Evolutionary conservation across 2,329 filamentous ascomycete species (phyloP).

Genomic region (Colletotrichum tofieldiae): DNA sequence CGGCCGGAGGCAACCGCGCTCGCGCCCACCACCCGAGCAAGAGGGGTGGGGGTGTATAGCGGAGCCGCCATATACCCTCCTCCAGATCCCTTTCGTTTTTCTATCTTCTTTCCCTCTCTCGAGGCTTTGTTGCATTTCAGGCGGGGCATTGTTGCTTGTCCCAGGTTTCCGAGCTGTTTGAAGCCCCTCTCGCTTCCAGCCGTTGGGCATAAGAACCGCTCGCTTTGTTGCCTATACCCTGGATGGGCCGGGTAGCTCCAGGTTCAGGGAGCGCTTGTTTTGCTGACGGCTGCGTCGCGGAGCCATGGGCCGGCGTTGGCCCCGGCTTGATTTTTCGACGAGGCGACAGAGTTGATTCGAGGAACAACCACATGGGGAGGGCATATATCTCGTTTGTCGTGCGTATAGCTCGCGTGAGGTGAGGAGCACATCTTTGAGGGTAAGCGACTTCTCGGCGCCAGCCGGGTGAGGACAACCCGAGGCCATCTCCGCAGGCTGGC

Average conservation of each 20-base stretch:
- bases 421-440: neutral
- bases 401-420: neutral
- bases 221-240: neutral
- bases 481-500: neutral
- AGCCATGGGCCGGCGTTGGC: conserved; percentile 12
- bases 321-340: neutral
- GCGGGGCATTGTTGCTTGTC: conserved; percentile 10
- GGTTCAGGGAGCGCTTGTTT: neutral
- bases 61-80: conserved; percentile 40
- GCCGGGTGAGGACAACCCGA: neutral
- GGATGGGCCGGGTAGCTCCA: neutral
- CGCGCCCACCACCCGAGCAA: neutral
- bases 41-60: conserved; percentile 31
- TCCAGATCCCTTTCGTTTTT: neutral
- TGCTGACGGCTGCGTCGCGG: conserved; percentile 3
- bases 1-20: conserved; percentile 4
- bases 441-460: neutral
- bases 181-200: conserved; percentile 30
- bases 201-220: neutral
- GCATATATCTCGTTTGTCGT: neutral
- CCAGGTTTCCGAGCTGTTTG: conserved; percentile 21
- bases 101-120: neutral
- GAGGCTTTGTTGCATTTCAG: conserved; percentile 20
- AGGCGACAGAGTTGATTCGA: conserved; percentile 12
- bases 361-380: neutral